Evolutionary conservation across 2,329 filamentous ascomycete species (phyloP), one percentile per base, ranked within the genome.

Genomic region (Emergomyces pasteurianus): DNA sequence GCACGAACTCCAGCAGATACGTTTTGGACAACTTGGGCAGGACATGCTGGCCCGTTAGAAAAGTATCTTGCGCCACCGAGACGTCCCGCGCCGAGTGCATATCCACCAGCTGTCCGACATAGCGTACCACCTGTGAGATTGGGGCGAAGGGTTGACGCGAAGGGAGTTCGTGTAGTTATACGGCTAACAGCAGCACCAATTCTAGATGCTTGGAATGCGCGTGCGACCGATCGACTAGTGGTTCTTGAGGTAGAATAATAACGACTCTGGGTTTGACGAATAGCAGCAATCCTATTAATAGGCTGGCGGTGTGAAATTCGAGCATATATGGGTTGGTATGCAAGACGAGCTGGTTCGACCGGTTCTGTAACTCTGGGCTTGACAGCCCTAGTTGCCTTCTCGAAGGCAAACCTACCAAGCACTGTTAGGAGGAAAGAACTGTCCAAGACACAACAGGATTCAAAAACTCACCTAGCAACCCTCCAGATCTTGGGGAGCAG

Each of bases 1-100:
- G 91, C 92, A 59, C 94, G 86, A 69, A 97, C 86, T 5, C 91
- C 94, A 67, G 91, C 86, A 14, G 90, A 95, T n/a, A 96, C 92
- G 74, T 96, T 96, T 73, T 94, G 88, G 58, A 97, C 84, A 54
- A 97, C 90, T 73, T 97, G 90, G 0, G 92, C 90, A 46, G 90
- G 91, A 8, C 87, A 84, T 10, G 89, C 87, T 1, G 92, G 90
- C 0, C 86, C 84, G 75, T 96, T 92, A 0, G 90, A 95, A 77
- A 97, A 97, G 78, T 92, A 92, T 66, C 92, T 83, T 28, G 86
- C 85, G 52, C 87, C 89, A 66, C 88, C 85, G 62, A 84, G 73
- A 54, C 86, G 81, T 38, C 86, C 87, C 57, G 85, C 83, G 36
- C 89, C 89, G 60, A 81, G 76, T 46, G 89, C 77, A 65, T 99